Conservation (phyloP, 2,329 filamentous ascomycete species). For the Sporothrix pseudoabietina region DNA sequence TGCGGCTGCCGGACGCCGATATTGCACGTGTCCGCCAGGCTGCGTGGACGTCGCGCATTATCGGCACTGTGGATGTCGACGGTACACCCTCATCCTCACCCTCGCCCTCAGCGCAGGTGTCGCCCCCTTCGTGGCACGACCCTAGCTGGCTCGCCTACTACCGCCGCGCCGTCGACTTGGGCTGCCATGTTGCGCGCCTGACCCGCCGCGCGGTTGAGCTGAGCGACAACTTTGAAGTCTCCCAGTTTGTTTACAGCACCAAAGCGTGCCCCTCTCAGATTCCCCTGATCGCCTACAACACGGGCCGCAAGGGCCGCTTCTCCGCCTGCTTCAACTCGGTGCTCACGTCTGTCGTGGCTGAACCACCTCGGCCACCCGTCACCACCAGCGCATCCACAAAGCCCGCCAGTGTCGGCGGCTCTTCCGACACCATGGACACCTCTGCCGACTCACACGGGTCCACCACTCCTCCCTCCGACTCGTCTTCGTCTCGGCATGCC, state of each 20-base stretch:
- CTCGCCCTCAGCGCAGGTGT: constrained; percentile 32
- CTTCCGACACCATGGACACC: neutral
- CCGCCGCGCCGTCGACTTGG: constrained; percentile 54
- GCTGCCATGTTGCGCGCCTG: constrained; percentile 64
- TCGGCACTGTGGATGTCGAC: constrained; percentile 56
- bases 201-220: constrained; percentile 59
- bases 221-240: constrained; percentile 53
- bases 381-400: neutral
- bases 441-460: neutral
- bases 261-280: constrained; percentile 49
- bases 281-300: constrained; percentile 53
- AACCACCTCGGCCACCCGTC: constrained; percentile 42
- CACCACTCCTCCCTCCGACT: neutral
- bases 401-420: neutral
- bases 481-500: neutral
- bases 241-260: constrained; percentile 52
- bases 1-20: constrained; percentile 55
- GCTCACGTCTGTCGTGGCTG: constrained; percentile 55
- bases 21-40: constrained; percentile 53
- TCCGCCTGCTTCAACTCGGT: constrained; percentile 49
- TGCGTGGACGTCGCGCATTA: constrained; percentile 61
- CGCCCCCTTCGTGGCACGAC: constrained; percentile 58
- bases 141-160: constrained; percentile 56
- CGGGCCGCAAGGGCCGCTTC: constrained; percentile 47
- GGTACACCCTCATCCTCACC: neutral